Conservation (phyloP, 768 basidiomycete genomes). For the Tricholoma hemisulphureum region DNA sequence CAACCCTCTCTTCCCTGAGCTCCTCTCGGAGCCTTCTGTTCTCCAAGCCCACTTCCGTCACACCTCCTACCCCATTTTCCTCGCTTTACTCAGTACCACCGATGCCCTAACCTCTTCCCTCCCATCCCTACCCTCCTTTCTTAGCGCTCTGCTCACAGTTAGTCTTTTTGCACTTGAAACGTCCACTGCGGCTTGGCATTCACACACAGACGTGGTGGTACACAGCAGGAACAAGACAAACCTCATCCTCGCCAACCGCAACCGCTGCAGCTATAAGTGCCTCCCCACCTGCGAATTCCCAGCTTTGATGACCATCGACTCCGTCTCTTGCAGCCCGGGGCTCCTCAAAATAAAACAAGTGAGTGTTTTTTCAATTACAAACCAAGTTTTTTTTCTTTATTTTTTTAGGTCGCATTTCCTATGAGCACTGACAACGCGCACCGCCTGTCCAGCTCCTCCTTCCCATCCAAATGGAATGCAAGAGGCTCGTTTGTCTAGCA, state of each 20-base stretch:
- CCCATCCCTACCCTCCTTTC: constrained; percentile 69
- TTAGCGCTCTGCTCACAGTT: constrained; percentile 60
- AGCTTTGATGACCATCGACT: no score
- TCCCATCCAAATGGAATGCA: background rate
- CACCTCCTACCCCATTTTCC: constrained; percentile 87
- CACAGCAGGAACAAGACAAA: constrained; percentile 71
- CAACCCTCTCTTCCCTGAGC: constrained; percentile 63
- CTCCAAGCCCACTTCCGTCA: constrained; percentile 88
- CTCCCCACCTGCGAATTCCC: no score
- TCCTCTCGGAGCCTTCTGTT: constrained; percentile 70
- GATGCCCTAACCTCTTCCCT: constrained; percentile 72
- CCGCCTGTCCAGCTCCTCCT: background rate
- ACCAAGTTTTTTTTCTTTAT: background rate
- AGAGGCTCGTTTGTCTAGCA: background rate
- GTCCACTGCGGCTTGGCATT: constrained; percentile 67
- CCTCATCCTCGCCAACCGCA: no score
- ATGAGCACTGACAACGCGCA: background rate
- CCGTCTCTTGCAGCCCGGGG: background rate
- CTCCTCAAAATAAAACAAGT: background rate
- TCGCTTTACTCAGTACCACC: constrained; percentile 82
- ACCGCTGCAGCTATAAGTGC: no score
- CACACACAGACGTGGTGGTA: constrained; percentile 72
- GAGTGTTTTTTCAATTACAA: background rate
- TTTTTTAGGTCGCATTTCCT: background rate
- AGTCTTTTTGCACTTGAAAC: constrained; percentile 78